Percentiles rank a stretch among this genome's conserved stretches.
Conservation (phyloP, 2,329 filamentous ascomycete species). For the Ophiocordyceps polyrhachis-furcata region DNA sequence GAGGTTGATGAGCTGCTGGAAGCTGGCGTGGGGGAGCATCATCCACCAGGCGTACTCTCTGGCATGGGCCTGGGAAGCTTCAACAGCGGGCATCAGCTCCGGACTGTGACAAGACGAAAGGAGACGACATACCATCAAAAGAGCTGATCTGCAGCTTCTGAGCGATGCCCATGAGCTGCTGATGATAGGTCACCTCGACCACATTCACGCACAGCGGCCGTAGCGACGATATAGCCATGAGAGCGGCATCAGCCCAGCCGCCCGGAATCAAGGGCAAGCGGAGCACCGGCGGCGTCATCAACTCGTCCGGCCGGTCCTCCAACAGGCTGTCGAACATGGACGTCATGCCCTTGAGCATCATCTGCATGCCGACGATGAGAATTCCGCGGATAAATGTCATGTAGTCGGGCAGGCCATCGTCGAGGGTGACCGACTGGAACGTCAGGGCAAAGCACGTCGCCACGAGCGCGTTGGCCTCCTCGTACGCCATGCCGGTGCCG, state of each 20-base stretch:
- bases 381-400: constrained; percentile 42
- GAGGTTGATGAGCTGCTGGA: constrained; percentile 29
- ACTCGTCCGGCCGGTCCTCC: constrained; percentile 19
- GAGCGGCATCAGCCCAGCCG: constrained; percentile 27
- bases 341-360: constrained; percentile 27
- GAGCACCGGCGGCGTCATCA: constrained; percentile 26
- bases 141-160: constrained; percentile 33
- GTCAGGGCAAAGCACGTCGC: constrained; percentile 40
- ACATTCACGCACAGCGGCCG: constrained; percentile 21
- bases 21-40: constrained; percentile 31
- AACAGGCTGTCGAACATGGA: constrained; percentile 31
- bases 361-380: constrained; percentile 33
- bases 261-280: constrained; percentile 24
- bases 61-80: constrained; percentile 31
- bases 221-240: constrained; percentile 22
- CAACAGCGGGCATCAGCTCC: not conserved
- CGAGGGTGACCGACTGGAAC: constrained; percentile 37
- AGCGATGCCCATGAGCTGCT: constrained; percentile 25
- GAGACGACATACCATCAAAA: constrained; percentile 25
- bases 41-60: constrained; percentile 39
- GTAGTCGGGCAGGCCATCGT: constrained; percentile 40
- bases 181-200: constrained; percentile 27
- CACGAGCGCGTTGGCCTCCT: constrained; percentile 39
- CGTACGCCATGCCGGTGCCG: constrained; percentile 21
- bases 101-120: not conserved